Evolutionary conservation across 2,329 filamentous ascomycete species (phyloP).

Genomic region (Onygena corvina): DNA sequence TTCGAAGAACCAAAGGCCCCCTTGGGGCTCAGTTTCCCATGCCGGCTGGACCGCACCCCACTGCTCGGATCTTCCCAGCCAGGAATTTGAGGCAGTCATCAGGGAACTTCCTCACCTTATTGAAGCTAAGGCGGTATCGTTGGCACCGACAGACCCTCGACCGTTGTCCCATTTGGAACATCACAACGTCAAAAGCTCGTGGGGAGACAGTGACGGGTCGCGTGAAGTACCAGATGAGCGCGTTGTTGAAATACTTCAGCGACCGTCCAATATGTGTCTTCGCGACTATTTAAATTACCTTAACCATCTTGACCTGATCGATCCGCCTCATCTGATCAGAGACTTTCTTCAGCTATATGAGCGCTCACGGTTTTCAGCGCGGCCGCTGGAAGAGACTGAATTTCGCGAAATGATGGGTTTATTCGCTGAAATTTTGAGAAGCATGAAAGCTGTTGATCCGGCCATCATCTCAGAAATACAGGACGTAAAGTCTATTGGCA

Average conservation of each 20-base stretch:
- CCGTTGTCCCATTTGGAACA: conserved; percentile 12
- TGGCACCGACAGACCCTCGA: conserved; percentile 52
- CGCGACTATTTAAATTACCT: conserved; percentile 69
- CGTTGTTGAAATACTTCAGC: conserved; percentile 58
- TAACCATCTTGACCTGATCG: conserved; percentile 51
- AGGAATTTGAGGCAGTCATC: conserved; percentile 75
- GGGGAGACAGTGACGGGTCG: not conserved
- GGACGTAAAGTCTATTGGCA: not conserved
- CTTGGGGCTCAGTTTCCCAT: conserved; percentile 77
- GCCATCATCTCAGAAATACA: conserved; percentile 37
- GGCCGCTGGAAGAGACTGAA: conserved; percentile 53
- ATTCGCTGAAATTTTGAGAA: conserved; percentile 67
- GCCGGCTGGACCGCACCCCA: conserved; percentile 77
- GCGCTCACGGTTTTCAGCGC: conserved; percentile 65
- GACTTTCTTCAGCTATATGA: conserved; percentile 70
- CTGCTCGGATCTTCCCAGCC: conserved; percentile 58
- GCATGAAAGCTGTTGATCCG: conserved; percentile 56
- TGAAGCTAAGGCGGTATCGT: conserved; percentile 81
- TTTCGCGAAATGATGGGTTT: conserved; percentile 73
- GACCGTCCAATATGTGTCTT: conserved; percentile 58
- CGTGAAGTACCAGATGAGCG: conserved; percentile 45
- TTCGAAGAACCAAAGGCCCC: conserved; percentile 38
- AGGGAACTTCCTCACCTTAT: conserved; percentile 78
- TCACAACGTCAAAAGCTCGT: conserved; percentile 22
- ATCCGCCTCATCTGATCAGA: conserved; percentile 38